Conservation (phyloP, 345 rosid species). For the Corymbia maculata region DNA sequence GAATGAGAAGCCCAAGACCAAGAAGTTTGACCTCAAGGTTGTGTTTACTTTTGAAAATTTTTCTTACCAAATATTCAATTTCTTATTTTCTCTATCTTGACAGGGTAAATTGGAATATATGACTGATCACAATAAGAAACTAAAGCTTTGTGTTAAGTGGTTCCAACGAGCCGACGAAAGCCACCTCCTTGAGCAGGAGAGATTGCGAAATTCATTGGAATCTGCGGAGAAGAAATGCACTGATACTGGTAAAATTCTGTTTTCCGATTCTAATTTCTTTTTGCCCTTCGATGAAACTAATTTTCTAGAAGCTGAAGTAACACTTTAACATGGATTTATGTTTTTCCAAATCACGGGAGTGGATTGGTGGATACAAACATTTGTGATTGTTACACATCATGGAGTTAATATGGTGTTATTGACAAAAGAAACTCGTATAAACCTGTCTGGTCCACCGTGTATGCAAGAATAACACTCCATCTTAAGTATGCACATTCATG, state of each 20-base stretch:
- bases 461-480: neutral
- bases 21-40: conserved; percentile 81
- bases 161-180: conserved; percentile 51
- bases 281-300: neutral
- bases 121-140: conserved; percentile 48
- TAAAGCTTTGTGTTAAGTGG: conserved; percentile 77
- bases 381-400: neutral
- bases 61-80: neutral
- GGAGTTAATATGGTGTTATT: neutral
- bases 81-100: neutral
- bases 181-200: conserved; percentile 45
- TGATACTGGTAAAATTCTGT: conserved; percentile 35
- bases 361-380: neutral
- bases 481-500: neutral
- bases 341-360: neutral
- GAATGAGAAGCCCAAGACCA: conserved; percentile 58
- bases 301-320: neutral
- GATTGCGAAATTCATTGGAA: conserved; percentile 44
- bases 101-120: conserved; percentile 62
- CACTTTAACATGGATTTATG: neutral
- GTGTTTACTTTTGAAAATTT: neutral
- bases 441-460: neutral
- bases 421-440: neutral
- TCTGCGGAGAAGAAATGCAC: conserved; percentile 39
- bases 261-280: neutral